These are phyloP conservation scores for Venturia aucupariae DNA, from an alignment of 2,329 filamentous ascomycete genomes.

Conservation along the genomic window DNA sequence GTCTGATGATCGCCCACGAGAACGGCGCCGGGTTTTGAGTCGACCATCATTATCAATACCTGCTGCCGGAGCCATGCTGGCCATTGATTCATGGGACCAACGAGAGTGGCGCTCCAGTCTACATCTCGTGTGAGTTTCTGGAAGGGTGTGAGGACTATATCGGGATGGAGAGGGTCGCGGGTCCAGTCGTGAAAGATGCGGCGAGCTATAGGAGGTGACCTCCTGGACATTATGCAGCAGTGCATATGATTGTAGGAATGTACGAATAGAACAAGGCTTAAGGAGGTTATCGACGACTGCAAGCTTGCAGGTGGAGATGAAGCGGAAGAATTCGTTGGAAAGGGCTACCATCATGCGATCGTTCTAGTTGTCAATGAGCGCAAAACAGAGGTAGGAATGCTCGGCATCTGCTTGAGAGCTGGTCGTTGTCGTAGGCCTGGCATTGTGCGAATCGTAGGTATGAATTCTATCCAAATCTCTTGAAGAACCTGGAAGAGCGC, in stretches of 20 bases:
- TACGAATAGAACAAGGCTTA: background rate
- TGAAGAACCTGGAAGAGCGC: too few relatives aligned
- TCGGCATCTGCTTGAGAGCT: too few relatives aligned
- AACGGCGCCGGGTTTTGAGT: slow-evolving; percentile 9
- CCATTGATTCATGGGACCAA: slow-evolving; percentile 14
- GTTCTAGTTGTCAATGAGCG: too few relatives aligned
- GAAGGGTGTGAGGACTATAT: slow-evolving; percentile 9
- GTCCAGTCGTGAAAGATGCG: slow-evolving; percentile 13
- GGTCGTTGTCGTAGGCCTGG: too few relatives aligned
- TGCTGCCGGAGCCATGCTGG: slow-evolving; percentile 9
- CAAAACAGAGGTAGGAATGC: too few relatives aligned
- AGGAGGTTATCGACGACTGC: background rate
- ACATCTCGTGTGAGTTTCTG: slow-evolving; percentile 10
- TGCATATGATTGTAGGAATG: background rate
- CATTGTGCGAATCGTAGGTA: too few relatives aligned
- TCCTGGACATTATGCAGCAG: background rate
- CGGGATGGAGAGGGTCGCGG: slow-evolving; percentile 8
- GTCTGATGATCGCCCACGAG: background rate
- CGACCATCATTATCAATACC: slow-evolving; percentile 6
- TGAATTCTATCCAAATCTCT: too few relatives aligned
- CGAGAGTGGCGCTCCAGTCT: slow-evolving; percentile 1
- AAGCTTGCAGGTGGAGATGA: background rate
- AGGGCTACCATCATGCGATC: background rate
- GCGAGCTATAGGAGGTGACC: background rate
- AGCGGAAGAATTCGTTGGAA: background rate